Conservation (phyloP, 2,329 filamentous ascomycete species). For the Ceratocystis cacaofunesta region DNA sequence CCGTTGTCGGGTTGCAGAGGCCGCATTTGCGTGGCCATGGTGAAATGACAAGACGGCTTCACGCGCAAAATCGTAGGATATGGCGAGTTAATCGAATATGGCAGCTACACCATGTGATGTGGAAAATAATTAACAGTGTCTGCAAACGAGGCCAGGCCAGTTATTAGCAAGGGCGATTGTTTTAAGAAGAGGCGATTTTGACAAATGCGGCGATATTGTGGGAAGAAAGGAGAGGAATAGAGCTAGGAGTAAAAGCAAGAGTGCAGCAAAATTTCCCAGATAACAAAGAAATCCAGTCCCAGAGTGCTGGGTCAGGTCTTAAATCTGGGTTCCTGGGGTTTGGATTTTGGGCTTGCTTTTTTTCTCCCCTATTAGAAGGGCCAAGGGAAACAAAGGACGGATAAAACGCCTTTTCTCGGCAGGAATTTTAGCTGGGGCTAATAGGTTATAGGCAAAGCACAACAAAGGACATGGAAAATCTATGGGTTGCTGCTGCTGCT, state of each 20-base stretch:
- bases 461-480: neutral
- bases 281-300: neutral
- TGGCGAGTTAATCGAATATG: neutral
- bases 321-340: conserved; percentile 3
- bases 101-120: neutral
- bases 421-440: neutral
- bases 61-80: neutral
- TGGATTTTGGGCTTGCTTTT: neutral
- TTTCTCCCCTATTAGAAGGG: neutral
- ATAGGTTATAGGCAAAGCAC: neutral
- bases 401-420: neutral
- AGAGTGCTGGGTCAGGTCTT: conserved; percentile 1
- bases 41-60: neutral
- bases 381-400: neutral
- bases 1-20: conserved; percentile 13
- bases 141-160: neutral
- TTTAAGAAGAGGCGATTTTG: too few species aligned
- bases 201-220: neutral
- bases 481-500: too few species aligned
- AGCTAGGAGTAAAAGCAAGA: neutral
- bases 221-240: neutral
- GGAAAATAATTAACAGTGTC: neutral
- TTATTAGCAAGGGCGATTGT: neutral
- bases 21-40: conserved; percentile 15
- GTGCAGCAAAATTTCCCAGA: neutral